A percentile compares a stretch with the other conserved stretches of the same genome.
Conservation (phyloP, 2,329 filamentous ascomycete genomes). For the Ophiostoma quercus region DNA sequence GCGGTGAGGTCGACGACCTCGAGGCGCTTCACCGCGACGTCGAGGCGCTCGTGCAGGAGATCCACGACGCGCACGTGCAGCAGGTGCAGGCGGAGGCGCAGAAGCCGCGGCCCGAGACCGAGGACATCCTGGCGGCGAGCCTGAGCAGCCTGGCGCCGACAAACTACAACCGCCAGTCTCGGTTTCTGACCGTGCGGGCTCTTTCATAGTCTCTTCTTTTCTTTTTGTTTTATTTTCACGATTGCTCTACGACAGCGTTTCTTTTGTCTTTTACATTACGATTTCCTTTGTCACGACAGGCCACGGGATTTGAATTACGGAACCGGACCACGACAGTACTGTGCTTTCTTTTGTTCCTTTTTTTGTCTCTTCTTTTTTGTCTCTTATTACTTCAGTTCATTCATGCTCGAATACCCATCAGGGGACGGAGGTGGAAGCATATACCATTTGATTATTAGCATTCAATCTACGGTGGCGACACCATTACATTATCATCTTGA, state of each 20-base stretch:
- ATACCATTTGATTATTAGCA: constrained; percentile 15
- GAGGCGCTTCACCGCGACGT: constrained; percentile 46
- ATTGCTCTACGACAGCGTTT: not conserved
- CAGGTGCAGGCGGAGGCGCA: constrained; percentile 23
- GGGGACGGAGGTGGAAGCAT: constrained; percentile 10
- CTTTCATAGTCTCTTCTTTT: not conserved
- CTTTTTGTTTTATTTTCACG: not conserved
- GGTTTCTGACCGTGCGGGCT: not conserved
- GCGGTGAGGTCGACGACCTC: constrained; percentile 38
- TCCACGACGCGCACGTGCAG: constrained; percentile 44
- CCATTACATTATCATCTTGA: not conserved
- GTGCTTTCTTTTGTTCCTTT: not conserved
- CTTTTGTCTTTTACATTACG: not conserved
- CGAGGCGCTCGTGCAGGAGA: constrained; percentile 48
- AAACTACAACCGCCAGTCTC: not conserved
- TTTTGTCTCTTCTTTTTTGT: not conserved
- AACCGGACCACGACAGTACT: constrained; percentile 6
- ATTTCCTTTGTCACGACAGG: constrained; percentile 7
- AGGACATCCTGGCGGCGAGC: constrained; percentile 17
- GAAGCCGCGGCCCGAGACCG: constrained; percentile 2
- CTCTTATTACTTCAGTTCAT: not conserved
- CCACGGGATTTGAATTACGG: not conserved
- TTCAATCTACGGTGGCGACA: constrained; percentile 3
- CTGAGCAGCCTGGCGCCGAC: constrained; percentile 1
- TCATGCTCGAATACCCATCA: constrained; percentile 6